Evolutionary conservation across 73 alveolate genomes (phyloP).

Genomic region (Tetrahymena elliotti): DNA sequence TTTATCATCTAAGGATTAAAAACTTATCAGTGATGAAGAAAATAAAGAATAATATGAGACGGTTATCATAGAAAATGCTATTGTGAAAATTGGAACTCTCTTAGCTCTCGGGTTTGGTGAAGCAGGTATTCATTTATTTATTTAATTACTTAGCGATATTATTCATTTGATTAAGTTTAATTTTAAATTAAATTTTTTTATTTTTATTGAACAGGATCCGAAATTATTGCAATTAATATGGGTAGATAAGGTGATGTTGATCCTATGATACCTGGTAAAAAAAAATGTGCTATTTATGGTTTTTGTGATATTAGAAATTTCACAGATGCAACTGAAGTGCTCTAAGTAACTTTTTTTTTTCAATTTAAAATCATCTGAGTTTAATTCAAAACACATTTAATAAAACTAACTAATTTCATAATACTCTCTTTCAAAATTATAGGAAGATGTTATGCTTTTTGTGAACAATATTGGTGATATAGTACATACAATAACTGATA

Average conservation of each 20-base stretch:
- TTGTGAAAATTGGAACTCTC: slow-evolving; percentile 83
- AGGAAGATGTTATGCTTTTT: slow-evolving; percentile 95
- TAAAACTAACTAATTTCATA: not conserved
- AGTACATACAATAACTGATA: slow-evolving; percentile 88
- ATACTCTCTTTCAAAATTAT: not conserved
- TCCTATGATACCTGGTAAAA: slow-evolving; percentile 68
- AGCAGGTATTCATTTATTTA: slow-evolving; percentile 23
- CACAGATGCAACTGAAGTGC: slow-evolving; percentile 74
- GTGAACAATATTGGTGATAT: slow-evolving; percentile 99
- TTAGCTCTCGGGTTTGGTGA: slow-evolving; percentile 86
- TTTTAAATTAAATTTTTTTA: not conserved
- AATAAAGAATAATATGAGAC: slow-evolving; percentile 56
- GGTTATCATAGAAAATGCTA: slow-evolving; percentile 91
- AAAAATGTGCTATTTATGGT: slow-evolving; percentile 72
- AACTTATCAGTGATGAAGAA: slow-evolving; percentile 23
- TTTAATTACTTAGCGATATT: not conserved
- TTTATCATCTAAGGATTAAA: slow-evolving; percentile 40
- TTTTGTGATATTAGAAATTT: slow-evolving; percentile 85
- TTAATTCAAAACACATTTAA: not conserved
- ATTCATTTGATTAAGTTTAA: not conserved
- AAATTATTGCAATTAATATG: slow-evolving; percentile 65
- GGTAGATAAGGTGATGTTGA: slow-evolving; percentile 66
- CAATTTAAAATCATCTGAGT: not conserved
- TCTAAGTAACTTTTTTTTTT: slow-evolving; percentile 3
- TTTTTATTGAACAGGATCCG: slow-evolving; percentile 18